Conservation (phyloP, 73 alveolate genomes). For the Paraurostyla sp. region DNA sequence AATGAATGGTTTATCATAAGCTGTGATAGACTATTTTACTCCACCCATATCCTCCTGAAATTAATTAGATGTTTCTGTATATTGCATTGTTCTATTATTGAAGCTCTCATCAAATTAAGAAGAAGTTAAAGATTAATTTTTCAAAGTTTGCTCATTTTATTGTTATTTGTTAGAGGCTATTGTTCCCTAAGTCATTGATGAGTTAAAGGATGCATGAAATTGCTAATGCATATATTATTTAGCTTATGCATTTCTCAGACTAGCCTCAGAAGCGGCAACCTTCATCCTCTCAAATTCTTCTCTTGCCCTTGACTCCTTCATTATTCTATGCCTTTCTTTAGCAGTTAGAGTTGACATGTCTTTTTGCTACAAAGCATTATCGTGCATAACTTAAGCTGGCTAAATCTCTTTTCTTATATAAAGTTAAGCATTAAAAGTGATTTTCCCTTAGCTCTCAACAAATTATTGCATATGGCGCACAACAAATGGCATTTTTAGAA, state of each 20-base stretch:
- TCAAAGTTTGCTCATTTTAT: background rate
- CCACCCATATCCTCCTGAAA: background rate
- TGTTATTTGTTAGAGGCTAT: background rate
- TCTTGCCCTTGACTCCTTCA: constrained; percentile 63
- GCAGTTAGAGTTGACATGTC: constrained; percentile 64
- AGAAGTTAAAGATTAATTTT: background rate
- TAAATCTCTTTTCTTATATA: background rate
- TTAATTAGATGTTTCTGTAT: constrained; percentile 21
- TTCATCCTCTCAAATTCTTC: constrained; percentile 56
- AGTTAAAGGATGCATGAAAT: constrained; percentile 25
- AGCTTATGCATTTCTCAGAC: constrained; percentile 19
- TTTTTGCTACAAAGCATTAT: background rate
- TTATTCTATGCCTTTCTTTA: constrained; percentile 62
- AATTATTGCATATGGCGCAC: constrained; percentile 75
- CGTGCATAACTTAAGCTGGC: background rate
- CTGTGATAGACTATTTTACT: constrained; percentile 8
- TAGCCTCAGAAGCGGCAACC: constrained; percentile 62
- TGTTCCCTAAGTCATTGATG: background rate
- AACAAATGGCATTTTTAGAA: constrained; percentile 82
- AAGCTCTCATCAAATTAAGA: constrained; percentile 37
- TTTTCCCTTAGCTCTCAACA: constrained; percentile 66
- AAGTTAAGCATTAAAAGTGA: background rate
- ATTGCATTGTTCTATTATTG: constrained; percentile 15
- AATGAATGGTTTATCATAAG: constrained; percentile 21
- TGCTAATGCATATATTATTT: constrained; percentile 38